Evolutionary conservation across 345 rosid genomes (phyloP).

Genomic region (Arabidopsis suecica): DNA sequence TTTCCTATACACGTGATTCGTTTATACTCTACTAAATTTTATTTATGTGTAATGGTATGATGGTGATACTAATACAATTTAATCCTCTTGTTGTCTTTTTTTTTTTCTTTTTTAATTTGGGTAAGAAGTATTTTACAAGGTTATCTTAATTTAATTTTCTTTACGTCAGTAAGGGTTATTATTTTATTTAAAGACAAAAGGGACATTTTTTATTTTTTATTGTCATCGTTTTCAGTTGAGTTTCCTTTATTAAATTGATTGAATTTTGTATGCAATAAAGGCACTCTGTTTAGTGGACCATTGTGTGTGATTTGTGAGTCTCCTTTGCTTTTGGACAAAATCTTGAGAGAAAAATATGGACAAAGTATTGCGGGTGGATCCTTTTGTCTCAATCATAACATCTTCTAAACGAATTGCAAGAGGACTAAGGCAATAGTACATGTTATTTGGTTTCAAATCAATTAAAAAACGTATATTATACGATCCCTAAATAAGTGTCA

Average conservation of each 20-base stretch:
- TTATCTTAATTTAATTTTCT: neutral
- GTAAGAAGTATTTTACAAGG: neutral
- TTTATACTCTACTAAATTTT: neutral
- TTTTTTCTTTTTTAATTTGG: neutral
- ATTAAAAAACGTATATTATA: neutral
- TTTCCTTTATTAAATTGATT: conserved; percentile 19
- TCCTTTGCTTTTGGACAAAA: conserved; percentile 38
- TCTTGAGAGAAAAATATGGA: conserved; percentile 30
- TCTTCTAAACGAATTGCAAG: conserved; percentile 21
- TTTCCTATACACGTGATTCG: neutral
- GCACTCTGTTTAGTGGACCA: conserved; percentile 39
- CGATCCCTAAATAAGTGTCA: neutral
- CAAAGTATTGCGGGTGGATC: conserved; percentile 8
- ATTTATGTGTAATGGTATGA: neutral
- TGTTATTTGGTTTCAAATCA: conserved; percentile 5
- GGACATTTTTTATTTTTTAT: neutral
- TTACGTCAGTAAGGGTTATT: neutral
- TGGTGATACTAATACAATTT: neutral
- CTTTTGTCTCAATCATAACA: conserved; percentile 15
- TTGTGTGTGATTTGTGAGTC: conserved; percentile 35
- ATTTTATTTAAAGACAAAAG: neutral
- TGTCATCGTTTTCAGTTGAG: conserved; percentile 27
- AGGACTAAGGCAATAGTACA: neutral
- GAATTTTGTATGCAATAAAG: conserved; percentile 3
- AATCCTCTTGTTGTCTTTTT: neutral